A percentile compares a stretch with the other conserved stretches of the same genome.
phyloP scores from a whole-genome alignment of 2,329 filamentous ascomycete genomes.

The Venturia effusa region DNA sequence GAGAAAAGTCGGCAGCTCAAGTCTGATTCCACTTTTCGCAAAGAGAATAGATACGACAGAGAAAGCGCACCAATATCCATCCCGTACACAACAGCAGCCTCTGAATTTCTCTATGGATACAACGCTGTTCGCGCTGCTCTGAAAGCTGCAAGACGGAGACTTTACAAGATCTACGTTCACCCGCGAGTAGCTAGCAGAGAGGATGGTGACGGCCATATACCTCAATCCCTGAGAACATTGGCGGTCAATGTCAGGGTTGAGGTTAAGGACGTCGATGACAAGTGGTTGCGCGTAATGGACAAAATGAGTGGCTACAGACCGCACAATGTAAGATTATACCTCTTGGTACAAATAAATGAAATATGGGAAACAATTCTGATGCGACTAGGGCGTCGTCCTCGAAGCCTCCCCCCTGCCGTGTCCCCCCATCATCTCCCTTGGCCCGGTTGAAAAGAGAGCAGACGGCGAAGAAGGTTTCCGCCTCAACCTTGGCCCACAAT shows the following conservation, averaged over 20 bases:
- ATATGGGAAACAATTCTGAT: slow-evolving; percentile 10
- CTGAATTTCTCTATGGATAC: slow-evolving; percentile 81
- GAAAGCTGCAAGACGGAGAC: slow-evolving; percentile 53
- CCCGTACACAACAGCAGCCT: slow-evolving; percentile 72
- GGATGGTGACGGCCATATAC: background rate
- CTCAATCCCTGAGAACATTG: slow-evolving; percentile 13
- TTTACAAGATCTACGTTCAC: slow-evolving; percentile 74
- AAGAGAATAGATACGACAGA: background rate
- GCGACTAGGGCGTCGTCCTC: slow-evolving; percentile 57
- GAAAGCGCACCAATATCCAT: slow-evolving; percentile 27
- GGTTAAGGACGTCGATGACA: slow-evolving; percentile 48
- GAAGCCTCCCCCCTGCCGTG: slow-evolving; percentile 75
- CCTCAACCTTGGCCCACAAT: slow-evolving; percentile 49
- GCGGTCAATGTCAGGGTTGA: slow-evolving; percentile 35
- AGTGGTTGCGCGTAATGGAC: slow-evolving; percentile 60
- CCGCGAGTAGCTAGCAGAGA: slow-evolving; percentile 15
- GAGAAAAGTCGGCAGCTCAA: background rate
- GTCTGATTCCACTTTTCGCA: background rate
- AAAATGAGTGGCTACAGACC: slow-evolving; percentile 74
- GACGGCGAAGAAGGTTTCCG: background rate
- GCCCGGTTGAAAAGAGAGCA: slow-evolving; percentile 16
- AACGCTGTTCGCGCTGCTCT: slow-evolving; percentile 74
- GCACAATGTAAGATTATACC: slow-evolving; percentile 50
- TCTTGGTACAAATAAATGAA: no score
- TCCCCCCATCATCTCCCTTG: slow-evolving; percentile 22